Evolutionary conservation across 768 basidiomycete genomes (phyloP), one percentile per base, ranked within the genome.

Genomic region (Brasilioporus rufonigricans): DNA sequence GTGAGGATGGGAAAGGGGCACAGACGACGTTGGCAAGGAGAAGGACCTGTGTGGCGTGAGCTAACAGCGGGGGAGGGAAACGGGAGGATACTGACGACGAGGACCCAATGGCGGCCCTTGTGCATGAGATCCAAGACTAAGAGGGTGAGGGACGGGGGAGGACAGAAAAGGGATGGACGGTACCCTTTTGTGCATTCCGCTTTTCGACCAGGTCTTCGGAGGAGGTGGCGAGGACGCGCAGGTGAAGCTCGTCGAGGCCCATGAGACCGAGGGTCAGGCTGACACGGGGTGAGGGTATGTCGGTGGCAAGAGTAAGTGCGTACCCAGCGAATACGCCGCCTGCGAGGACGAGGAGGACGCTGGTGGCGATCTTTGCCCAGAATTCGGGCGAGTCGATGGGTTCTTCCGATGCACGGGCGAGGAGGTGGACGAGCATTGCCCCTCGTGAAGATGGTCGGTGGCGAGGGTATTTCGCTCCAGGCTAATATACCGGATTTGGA

Each of bases 281-380:
- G 61, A 19, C 13, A 2, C 32, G 16, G 9, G 10, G 24, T 66
- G 12, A 41, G 50, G 3, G 43, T 2, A 23, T 4, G 21, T 11
- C 4, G 2, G 4, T 0, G 3, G 21, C 1, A 0, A 23, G 21
- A 16, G 19, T 16, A 19, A 4, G 16, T 2, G 10, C 48, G 8
- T 29, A 90, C 94, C 95, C 95, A 13, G 95, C 91, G 67, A 98
- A 97, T 5, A 94, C 86, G 49, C 95, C 95, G 3, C 95, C 95
- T 0, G 83, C 74, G 2, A 98, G 72, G 8, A 98, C 93, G 26
- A 98, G 77, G 3, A 73, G 67, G 4, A 73, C 75, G 49, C 88
- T 89, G 48, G 93, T 71, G 19, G 79, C 57, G 29, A 97, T 71
- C 65, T 93, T 91, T 55, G 73, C 82, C 77, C 80, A 90, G 69